Conservation (phyloP, 257 asterid species). For the Solanum gracilifrons region DNA sequence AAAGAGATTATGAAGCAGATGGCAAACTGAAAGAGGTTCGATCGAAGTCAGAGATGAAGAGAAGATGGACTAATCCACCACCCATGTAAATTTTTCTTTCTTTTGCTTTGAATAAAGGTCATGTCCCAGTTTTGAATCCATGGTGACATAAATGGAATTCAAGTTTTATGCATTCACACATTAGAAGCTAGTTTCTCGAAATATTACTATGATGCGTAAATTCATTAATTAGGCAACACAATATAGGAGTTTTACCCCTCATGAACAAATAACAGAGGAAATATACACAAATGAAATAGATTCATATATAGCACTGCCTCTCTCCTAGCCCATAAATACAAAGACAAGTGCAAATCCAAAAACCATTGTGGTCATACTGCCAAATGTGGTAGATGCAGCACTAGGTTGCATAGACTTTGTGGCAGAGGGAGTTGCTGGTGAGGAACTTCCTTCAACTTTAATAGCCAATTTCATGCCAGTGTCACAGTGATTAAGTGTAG, state of each 20-base stretch:
- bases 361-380: conserved; percentile 15
- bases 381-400: conserved; percentile 18
- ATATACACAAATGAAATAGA: background rate
- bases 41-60: conserved; percentile 86
- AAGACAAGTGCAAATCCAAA: conserved; percentile 22
- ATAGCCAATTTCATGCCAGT: conserved; percentile 45
- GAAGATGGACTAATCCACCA: conserved; percentile 90
- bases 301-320: conserved; percentile 50
- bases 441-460: conserved; percentile 20
- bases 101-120: background rate
- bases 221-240: too few species aligned
- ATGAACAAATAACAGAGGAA: background rate
- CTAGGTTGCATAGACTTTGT: conserved; percentile 7
- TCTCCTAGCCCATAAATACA: conserved; percentile 47
- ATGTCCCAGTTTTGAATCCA: background rate
- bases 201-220: too few species aligned
- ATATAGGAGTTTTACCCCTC: too few species aligned
- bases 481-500: conserved; percentile 37
- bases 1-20: conserved; percentile 87
- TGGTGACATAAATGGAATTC: background rate
- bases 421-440: conserved; percentile 5
- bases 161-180: background rate
- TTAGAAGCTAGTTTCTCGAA: too few species aligned
- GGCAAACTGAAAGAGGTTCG: conserved; percentile 92
- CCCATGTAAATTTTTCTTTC: conserved; percentile 40